These are phyloP conservation scores for Psidium friedrichsthalianum DNA, from an alignment of 345 rosid genomes.

Conservation along the genomic window DNA sequence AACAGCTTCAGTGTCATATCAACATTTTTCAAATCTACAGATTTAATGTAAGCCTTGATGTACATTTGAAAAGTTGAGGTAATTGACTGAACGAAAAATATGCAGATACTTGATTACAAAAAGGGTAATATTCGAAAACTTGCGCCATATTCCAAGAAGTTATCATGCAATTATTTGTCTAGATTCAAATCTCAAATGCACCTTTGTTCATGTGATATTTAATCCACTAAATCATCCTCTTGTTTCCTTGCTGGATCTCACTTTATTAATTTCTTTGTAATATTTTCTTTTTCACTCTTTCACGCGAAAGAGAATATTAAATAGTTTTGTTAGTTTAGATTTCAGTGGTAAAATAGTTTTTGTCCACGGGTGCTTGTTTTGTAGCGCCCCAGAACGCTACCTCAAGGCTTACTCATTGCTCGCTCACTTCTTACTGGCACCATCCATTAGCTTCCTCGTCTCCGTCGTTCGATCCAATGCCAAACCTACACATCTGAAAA, in stretches of 20 bases:
- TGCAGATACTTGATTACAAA: not conserved
- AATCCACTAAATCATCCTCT: not conserved
- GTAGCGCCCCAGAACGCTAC: too few relatives aligned
- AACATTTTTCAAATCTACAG: too few relatives aligned
- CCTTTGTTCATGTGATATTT: not conserved
- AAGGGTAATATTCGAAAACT: not conserved
- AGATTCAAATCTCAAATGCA: not conserved
- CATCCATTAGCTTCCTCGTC: too few relatives aligned
- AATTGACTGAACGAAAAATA: not conserved
- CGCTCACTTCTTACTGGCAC: too few relatives aligned
- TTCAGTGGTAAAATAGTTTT: not conserved
- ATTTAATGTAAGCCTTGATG: not conserved
- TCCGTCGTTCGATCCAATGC: too few relatives aligned
- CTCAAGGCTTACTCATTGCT: too few relatives aligned
- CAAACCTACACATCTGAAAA: too few relatives aligned
- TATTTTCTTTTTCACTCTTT: not conserved
- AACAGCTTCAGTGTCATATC: too few relatives aligned
- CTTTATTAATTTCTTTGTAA: not conserved
- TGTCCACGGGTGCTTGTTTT: not conserved
- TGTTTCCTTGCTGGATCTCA: not conserved
- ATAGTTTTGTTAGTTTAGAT: not conserved
- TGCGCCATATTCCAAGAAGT: not conserved
- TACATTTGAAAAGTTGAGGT: not conserved
- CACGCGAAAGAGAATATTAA: not conserved
- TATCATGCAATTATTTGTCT: not conserved